Base-by-base conservation (phyloP, 371 early-diverging fungal species). In the Phascolomyces articulosus region DNA sequence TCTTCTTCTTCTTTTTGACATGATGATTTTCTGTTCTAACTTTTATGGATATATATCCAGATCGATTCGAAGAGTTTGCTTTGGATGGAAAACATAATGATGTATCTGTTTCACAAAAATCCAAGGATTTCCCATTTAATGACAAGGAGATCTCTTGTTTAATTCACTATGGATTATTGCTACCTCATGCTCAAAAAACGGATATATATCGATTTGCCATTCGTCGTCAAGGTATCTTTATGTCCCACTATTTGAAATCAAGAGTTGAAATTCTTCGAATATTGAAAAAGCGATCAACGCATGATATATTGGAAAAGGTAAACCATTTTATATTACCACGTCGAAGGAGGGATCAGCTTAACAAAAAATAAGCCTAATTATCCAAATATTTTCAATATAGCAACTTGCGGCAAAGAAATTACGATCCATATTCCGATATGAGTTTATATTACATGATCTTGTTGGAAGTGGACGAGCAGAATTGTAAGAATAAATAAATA, bases 401-500 rank as follows among this genome's bases (percentile, higher is more conserved):
- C 66, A 62, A 56, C 56, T 69, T 34, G 63, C 67, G 21, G 51
- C 55, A 16, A 69, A 63, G 44, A 63, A 62, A 29, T 60, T 73
- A 16, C 44, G 60, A 4, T 60, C 64, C 1, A 47, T 67, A 16
- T 67, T 73, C 21, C 62, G 44, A 4, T 69, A 73, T 44, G 69
- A 66, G 3, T 69, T 73, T 38, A 40, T 69, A 13, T 41, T 73
- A 28, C 73, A 69, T 49, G 73, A 73, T 55, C 56, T 73, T 4
- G 51, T 73, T 9, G 73, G 73, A 3, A 69, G 69, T 54, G 73
- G 73, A 13, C 69, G 73, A 9, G 73, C 58, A 13, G 65, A 66
- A 58, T 63, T 68, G 72, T 72, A 70, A 27, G 15, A 16, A 15
- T 13, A 44, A n/a, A 41, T 4, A 44, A 0, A 13, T 15, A n/a